These are phyloP conservation scores for Globisporangium echinulatum DNA, from an alignment of 352 stramenopile genomes.

Conservation along the genomic window DNA sequence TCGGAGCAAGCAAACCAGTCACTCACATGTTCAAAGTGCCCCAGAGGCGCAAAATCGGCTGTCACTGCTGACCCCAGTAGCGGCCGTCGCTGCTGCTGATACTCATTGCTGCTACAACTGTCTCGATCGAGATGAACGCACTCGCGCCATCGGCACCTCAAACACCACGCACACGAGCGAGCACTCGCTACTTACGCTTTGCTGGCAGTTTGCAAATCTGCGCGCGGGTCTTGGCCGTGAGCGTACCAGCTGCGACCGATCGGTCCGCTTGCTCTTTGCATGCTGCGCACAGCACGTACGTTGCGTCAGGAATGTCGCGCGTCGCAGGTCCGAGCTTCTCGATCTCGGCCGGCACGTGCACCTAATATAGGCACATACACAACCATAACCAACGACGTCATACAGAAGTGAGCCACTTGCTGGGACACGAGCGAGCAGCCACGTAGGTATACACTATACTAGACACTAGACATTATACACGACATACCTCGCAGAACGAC, in stretches of 20 bases:
- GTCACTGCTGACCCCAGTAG: no score
- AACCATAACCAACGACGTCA: no score
- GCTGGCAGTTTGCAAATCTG: conserved; percentile 17
- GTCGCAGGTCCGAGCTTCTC: conserved; percentile 36
- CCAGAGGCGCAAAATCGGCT: no score
- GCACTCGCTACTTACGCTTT: neutral
- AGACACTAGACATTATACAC: neutral
- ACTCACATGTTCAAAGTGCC: no score
- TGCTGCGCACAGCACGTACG: conserved; percentile 50
- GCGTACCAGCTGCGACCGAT: conserved; percentile 36
- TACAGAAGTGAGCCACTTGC: no score
- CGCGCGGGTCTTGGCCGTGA: conserved; percentile 26
- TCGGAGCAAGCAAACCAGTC: no score
- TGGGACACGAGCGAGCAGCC: no score
- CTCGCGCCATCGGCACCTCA: no score
- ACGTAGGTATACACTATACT: no score
- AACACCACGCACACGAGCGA: no score
- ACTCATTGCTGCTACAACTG: no score
- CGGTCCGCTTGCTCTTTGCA: conserved; percentile 33
- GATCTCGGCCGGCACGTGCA: conserved; percentile 39
- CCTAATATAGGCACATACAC: conserved; percentile 10
- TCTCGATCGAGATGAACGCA: neutral
- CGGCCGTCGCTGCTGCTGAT: no score
- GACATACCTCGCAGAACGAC: conserved; percentile 53
- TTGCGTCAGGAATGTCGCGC: conserved; percentile 40